A percentile compares a stretch with the other conserved stretches of the same genome.
Conservation (phyloP, 1,284 basidiomycete species). For the Melampsora occidentalis region DNA sequence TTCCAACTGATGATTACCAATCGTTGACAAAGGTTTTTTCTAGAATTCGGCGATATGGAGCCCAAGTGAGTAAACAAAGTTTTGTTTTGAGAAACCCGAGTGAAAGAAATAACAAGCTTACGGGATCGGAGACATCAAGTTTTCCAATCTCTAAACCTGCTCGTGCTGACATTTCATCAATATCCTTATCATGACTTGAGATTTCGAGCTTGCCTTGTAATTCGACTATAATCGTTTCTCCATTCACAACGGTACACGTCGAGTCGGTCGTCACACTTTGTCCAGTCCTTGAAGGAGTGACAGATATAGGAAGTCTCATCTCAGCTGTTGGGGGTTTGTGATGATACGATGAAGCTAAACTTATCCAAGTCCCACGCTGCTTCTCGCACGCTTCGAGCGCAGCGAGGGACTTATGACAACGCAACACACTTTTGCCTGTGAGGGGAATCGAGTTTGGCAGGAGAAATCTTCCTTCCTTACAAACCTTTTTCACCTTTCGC, state of each 20-base stretch:
- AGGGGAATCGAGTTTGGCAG: too few species aligned
- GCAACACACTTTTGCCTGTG: too few species aligned
- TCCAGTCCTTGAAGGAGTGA: not conserved
- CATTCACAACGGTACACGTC: conserved; percentile 2
- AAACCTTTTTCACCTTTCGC: too few species aligned
- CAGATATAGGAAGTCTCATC: conserved; percentile 3
- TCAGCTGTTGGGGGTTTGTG: not conserved
- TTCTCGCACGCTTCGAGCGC: too few species aligned
- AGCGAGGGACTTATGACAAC: too few species aligned
- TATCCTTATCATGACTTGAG: conserved; percentile 4
- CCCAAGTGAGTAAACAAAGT: not conserved
- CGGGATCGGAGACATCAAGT: conserved; percentile 24
- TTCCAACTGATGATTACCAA: conserved; percentile 43
- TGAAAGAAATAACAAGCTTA: conserved; percentile 4
- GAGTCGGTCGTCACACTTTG: not conserved
- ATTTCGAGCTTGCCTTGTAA: conserved; percentile 41
- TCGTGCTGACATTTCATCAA: not conserved
- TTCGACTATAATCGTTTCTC: conserved; percentile 41
- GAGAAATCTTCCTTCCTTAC: too few species aligned
- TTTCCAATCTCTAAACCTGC: conserved; percentile 27
- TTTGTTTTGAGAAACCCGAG: not conserved
- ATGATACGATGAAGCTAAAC: too few species aligned
- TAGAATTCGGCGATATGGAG: not conserved
- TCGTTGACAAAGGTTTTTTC: conserved; percentile 38
- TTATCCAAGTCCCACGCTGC: too few species aligned